phyloP scores from a whole-genome alignment of 2,329 filamentous ascomycete species.

The Nigrograna mackinnonii region DNA sequence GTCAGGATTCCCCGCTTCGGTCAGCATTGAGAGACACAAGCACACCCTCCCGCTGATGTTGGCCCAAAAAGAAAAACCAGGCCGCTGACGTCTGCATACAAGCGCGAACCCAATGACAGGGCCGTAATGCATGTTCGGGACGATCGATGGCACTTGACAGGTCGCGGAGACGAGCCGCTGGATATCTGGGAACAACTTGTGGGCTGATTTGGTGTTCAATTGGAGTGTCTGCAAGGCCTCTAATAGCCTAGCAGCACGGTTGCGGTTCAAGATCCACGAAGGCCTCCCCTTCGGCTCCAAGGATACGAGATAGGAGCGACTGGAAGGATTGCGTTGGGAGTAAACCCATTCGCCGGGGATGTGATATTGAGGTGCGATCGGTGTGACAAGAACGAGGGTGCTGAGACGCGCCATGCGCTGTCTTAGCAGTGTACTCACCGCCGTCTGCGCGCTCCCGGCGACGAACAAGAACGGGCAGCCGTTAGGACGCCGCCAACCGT shows the following conservation, averaged over 20 bases:
- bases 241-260: no score
- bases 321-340: not conserved
- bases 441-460: slow-evolving; percentile 13
- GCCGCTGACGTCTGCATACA: slow-evolving; percentile 8
- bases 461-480: no score
- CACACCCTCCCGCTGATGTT: slow-evolving; percentile 7
- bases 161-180: slow-evolving; percentile 8
- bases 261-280: no score
- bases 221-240: no score
- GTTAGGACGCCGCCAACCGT: no score
- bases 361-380: slow-evolving; percentile 12
- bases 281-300: no score
- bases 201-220: not conserved
- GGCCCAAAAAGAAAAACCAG: not conserved
- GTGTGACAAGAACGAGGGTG: slow-evolving; percentile 12
- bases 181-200: slow-evolving; percentile 3
- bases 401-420: slow-evolving; percentile 17
- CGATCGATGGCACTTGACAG: slow-evolving; percentile 13
- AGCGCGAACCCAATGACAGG: slow-evolving; percentile 12
- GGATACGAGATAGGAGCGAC: slow-evolving; percentile 6
- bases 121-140: slow-evolving; percentile 17
- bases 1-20: slow-evolving; percentile 17
- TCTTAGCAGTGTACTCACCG: slow-evolving; percentile 16
- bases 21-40: slow-evolving; percentile 15
- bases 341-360: slow-evolving; percentile 5